Evolutionary conservation across 2,329 filamentous ascomycete species (phyloP).

Genomic region (Plenodomus lindquistii): DNA sequence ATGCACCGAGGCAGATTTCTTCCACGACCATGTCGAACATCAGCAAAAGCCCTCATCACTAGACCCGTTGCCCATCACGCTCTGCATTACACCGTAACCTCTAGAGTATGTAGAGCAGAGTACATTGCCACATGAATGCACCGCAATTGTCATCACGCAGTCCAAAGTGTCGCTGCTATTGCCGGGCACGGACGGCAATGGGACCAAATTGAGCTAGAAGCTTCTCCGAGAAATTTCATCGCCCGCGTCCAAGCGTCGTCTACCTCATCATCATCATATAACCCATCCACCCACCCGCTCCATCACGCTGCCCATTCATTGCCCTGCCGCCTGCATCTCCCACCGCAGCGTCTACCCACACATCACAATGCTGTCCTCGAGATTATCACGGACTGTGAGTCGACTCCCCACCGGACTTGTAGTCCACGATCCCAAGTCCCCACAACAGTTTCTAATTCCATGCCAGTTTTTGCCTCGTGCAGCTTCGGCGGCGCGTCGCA

Average conservation of each 20-base stretch:
- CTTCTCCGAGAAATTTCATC: slow-evolving; percentile 31
- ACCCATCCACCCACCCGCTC: slow-evolving; percentile 21
- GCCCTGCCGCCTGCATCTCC: slow-evolving; percentile 34
- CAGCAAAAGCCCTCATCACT: no score
- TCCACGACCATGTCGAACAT: no score
- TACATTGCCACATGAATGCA: no score
- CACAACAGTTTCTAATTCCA: slow-evolving; percentile 29
- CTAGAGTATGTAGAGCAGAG: no score
- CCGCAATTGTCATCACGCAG: slow-evolving; percentile 1
- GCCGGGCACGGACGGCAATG: slow-evolving; percentile 19
- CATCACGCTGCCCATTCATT: slow-evolving; percentile 21
- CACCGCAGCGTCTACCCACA: slow-evolving; percentile 34
- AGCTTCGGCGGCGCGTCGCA: slow-evolving; percentile 67
- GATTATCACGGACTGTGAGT: slow-evolving; percentile 49
- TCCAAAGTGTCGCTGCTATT: slow-evolving; percentile 5
- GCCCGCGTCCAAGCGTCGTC: slow-evolving; percentile 30
- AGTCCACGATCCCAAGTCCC: background rate
- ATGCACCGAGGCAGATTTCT: no score
- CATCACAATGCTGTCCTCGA: slow-evolving; percentile 46
- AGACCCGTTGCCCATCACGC: no score
- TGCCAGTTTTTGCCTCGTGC: slow-evolving; percentile 70
- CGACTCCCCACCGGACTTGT: slow-evolving; percentile 5
- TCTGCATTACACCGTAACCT: no score
- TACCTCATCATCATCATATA: slow-evolving; percentile 37
- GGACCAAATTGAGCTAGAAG: slow-evolving; percentile 27